Evolutionary conservation across 352 stramenopile genomes (phyloP), one percentile per base, ranked within the genome.

Genomic region (Blastocystis hominis): DNA sequence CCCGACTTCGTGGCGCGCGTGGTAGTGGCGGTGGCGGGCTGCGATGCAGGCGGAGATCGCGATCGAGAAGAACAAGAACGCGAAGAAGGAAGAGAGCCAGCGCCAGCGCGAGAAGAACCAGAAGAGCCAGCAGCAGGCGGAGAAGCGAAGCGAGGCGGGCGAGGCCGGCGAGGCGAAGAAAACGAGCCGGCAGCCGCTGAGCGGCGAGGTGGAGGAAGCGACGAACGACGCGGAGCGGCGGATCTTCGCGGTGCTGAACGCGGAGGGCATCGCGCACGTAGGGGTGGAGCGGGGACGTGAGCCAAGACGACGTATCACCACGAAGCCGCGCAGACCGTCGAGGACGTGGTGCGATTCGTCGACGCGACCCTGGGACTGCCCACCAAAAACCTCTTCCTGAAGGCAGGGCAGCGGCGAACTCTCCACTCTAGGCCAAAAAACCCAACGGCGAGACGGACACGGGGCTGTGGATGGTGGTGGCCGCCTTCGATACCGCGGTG

Each of bases 331-430:
- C 42, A 86, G 59, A 86, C 76, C 24, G 76, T 86, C 17, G 76
- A 86, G 61, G 76, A 86, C 53, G 76, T 86, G 63, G 53, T 86
- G n/a, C 6, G 17, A 2, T 86, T 42, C 53, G 76, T 86, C 36
- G 46, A 68, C 30, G 38, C 20, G 38, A 13, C 9, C 1, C 40
- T 20, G 17, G 59, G 59, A 59, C 47, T 86, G 30, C 76, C 76
- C 2, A 86, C 76, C 3, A 86, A 86, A 54, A 86, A 86, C 42
- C 76, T 86, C 6, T 86, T 86, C 76, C 53, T 86, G 59, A 86
- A 86, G 76, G 62, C 20, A 20, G 40, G 40, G 17, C 9, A 53
- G 40, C 9, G 40, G 34, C 9, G 34, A 7, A 53, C 9, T 7
- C 9, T 70, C 9, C 9, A 70, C 9, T 7, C 9, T 70, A 70